Base-by-base conservation (phyloP, 2,329 filamentous ascomycete genomes). In the Stagonosporopsis tanaceti region DNA sequence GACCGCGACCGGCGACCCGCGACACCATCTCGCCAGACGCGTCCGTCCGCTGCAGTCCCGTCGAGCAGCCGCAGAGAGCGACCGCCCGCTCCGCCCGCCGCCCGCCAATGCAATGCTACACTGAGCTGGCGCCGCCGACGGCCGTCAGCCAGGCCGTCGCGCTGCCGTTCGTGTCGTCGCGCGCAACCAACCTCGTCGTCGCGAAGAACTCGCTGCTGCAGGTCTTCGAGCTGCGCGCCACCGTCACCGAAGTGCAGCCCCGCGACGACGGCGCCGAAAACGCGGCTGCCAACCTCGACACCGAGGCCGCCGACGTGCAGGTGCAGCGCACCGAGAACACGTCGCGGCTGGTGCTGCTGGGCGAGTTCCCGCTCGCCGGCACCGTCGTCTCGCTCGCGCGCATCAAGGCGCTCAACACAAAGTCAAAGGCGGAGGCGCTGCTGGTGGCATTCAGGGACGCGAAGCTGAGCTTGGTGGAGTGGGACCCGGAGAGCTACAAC, bases 141-240 rank as follows among this genome's bases (percentile, higher is more conserved):
- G 93, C 93, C 76, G 93, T 98, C 79, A 93, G 92, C 71, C 90
- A 97, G 80, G 92, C 93, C 63, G 80, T 97, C 71, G 85, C 83
- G 59, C 80, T 97, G 38, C 87, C 93, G 34, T 93, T 99, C 73
- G 84, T 89, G 44, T 89, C 90, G 44, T 79, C 91, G 47, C 84
- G 88, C 63, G 87, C 90, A 68, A 89, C 85, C 76, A 97, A 98
- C 76, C 86, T 99, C 65, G 82, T 97, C 66, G 88, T 99, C 79
- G 93, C 92, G 70, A 96, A 93, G 80, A 93, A 92, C 57, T 97
- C 94, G 42, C 82, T 97, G 50, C 87, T 99, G 34, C 95, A 99
- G 77, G 88, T 99, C 71, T 99, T 97, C 79, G 84, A 88, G 37
- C 85, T 89, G 65, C 89, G 88, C 77, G 81, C 83, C 20, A 83